phyloP scores from a whole-genome alignment of 176 grass and related monocot genomes.

The Ensete ventricosum region DNA sequence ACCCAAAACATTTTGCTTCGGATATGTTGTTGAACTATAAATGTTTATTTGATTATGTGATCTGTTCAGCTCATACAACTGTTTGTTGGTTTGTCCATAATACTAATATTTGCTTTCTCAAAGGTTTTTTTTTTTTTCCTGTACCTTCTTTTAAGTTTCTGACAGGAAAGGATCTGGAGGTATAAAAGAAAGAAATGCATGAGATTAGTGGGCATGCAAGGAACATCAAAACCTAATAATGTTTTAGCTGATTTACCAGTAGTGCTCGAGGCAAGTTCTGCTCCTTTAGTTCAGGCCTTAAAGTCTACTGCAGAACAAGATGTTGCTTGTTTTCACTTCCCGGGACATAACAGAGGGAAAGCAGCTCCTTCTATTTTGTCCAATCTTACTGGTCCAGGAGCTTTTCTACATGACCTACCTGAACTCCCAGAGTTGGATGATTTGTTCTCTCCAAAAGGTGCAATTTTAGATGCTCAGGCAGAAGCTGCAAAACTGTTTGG shows the following conservation, averaged over 20 bases:
- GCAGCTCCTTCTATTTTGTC: constrained; percentile 39
- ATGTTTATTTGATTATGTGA: no score
- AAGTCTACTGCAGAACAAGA: constrained; percentile 51
- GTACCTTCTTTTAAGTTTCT: background rate
- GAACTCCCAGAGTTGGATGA: constrained; percentile 73
- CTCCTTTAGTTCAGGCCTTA: constrained; percentile 54
- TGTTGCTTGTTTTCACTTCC: constrained; percentile 79
- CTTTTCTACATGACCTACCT: constrained; percentile 62
- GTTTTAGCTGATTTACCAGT: constrained; percentile 13
- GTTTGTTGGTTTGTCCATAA: background rate
- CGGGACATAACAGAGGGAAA: constrained; percentile 75
- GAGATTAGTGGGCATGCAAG: background rate
- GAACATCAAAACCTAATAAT: constrained; percentile 15
- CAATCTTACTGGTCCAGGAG: constrained; percentile 24
- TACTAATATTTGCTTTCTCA: background rate
- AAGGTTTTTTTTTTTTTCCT: background rate
- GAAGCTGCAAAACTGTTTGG: constrained; percentile 58
- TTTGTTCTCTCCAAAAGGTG: constrained; percentile 72
- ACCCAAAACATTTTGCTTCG: no score
- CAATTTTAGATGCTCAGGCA: constrained; percentile 59
- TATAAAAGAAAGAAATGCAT: constrained; percentile 10
- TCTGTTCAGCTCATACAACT: no score
- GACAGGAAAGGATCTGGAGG: constrained; percentile 14
- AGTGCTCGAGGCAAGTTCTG: constrained; percentile 8
- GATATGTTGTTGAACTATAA: no score